Percentiles rank a stretch among this genome's conserved stretches.
These are phyloP conservation scores for Phytomonas sp. DNA, from an alignment of 208 protist species.

Conservation along the genomic window DNA sequence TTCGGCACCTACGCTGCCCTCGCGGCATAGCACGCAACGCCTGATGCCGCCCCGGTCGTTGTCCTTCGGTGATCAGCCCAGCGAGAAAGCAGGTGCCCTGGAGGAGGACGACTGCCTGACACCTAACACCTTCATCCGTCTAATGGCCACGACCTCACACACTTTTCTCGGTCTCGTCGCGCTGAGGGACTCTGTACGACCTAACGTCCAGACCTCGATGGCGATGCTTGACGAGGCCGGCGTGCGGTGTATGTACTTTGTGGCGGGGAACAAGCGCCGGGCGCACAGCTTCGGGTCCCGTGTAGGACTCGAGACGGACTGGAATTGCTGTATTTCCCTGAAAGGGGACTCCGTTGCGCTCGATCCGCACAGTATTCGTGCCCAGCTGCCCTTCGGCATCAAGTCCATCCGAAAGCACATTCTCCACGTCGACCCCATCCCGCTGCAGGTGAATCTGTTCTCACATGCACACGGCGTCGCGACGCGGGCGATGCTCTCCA, in stretches of 20 bases:
- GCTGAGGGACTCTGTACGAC: conserved; percentile 78
- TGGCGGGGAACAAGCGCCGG: conserved; percentile 62
- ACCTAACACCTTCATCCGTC: conserved; percentile 35
- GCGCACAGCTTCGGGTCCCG: conserved; percentile 89
- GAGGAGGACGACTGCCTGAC: conserved; percentile 58
- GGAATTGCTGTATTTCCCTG: conserved; percentile 94
- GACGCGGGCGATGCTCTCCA: conserved; percentile 86
- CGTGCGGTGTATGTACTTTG: conserved; percentile 93
- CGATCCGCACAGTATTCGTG: conserved; percentile 81
- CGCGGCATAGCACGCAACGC: conserved; percentile 18
- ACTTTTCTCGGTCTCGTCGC: conserved; percentile 88
- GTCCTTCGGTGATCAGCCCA: conserved; percentile 30
- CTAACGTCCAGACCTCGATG: conserved; percentile 70
- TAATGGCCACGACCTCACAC: conserved; percentile 68
- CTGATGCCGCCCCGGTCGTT: conserved; percentile 16
- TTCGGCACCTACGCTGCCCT: conserved; percentile 11
- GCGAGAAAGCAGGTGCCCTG: conserved; percentile 21
- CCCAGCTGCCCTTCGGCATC: conserved; percentile 91
- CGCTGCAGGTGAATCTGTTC: conserved; percentile 93
- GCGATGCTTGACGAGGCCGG: conserved; percentile 77
- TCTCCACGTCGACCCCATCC: conserved; percentile 89
- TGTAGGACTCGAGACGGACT: conserved; percentile 91
- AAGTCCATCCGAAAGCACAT: conserved; percentile 90
- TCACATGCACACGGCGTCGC: conserved; percentile 80
- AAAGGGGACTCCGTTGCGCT: conserved; percentile 75